These are phyloP conservation scores for Suillus tomentosus DNA, from an alignment of 768 basidiomycete genomes.

Conservation along the genomic window DNA sequence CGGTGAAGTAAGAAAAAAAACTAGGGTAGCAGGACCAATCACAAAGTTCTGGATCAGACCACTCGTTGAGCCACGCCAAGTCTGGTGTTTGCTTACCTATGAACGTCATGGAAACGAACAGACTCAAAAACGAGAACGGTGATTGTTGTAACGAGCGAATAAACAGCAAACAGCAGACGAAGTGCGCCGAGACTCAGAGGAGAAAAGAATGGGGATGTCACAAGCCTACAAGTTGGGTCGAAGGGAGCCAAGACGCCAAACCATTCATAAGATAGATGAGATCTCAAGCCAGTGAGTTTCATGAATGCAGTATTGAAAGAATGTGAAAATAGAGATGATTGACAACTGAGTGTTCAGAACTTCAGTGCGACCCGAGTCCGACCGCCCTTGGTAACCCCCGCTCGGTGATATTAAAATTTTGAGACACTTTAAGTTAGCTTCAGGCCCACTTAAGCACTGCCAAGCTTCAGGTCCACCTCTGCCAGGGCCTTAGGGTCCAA, in stretches of 20 bases:
- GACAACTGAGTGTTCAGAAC: too few relatives aligned
- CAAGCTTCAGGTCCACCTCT: background rate
- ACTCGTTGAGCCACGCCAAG: background rate
- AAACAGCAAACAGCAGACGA: slow-evolving; percentile 52
- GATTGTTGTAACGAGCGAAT: slow-evolving; percentile 45
- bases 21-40: slow-evolving; percentile 33
- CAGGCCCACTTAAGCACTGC: background rate
- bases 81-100: slow-evolving; percentile 36
- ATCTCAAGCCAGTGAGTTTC: slow-evolving; percentile 9
- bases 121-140: slow-evolving; percentile 31
- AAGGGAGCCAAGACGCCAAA: slow-evolving; percentile 44
- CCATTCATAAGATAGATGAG: slow-evolving; percentile 17
- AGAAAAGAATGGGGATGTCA: slow-evolving; percentile 44
- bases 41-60: background rate
- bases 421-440: background rate
- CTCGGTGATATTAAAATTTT: background rate
- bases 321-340: slow-evolving; percentile 5
- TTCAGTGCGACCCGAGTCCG: too few relatives aligned
- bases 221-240: slow-evolving; percentile 39
- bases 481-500: background rate
- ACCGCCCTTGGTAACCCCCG: background rate
- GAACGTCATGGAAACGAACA: slow-evolving; percentile 32
- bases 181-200: slow-evolving; percentile 45
- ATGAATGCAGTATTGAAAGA: slow-evolving; percentile 10
- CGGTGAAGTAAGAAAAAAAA: slow-evolving; percentile 66